phyloP scores from a whole-genome alignment of 129 eudicot genomes.

The Centaurea solstitialis region DNA sequence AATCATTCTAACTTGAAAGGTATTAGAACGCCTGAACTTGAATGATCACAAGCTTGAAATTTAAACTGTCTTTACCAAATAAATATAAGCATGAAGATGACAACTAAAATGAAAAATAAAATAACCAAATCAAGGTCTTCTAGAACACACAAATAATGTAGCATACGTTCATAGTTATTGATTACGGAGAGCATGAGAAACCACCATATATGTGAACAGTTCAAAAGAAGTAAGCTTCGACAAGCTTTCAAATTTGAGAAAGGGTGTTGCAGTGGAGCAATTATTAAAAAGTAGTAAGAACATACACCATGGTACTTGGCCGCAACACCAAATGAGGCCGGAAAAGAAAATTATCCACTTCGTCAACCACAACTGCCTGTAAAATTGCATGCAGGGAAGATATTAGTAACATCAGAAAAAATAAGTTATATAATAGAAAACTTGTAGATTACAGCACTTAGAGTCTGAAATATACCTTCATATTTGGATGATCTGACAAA shows the following conservation, averaged over 20 bases:
- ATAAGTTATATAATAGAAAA: not conserved
- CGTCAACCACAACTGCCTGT: conserved; percentile 94
- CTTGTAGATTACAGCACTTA: not conserved
- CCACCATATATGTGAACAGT: not conserved
- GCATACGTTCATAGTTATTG: not conserved
- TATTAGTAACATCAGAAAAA: not conserved
- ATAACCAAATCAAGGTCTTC: not conserved
- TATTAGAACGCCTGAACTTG: not conserved
- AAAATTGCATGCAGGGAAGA: conserved; percentile 12
- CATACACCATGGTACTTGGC: conserved; percentile 96
- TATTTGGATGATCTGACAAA: conserved; percentile 93
- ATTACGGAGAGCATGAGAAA: not conserved
- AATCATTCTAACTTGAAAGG: not conserved
- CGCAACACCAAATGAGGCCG: conserved; percentile 91
- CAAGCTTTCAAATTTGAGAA: not conserved
- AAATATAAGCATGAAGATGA: not conserved
- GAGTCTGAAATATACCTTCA: conserved; percentile 62
- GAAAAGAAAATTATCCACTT: conserved; percentile 90
- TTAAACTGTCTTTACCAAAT: not conserved
- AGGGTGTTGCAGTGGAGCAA: not conserved
- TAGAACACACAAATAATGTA: not conserved
- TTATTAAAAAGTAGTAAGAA: not conserved
- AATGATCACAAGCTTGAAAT: not conserved
- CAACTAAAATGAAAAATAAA: not conserved
- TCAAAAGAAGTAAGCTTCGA: not conserved